Conservation (phyloP, 139 green algal species). For the Zygnema circumcarinatum region DNA sequence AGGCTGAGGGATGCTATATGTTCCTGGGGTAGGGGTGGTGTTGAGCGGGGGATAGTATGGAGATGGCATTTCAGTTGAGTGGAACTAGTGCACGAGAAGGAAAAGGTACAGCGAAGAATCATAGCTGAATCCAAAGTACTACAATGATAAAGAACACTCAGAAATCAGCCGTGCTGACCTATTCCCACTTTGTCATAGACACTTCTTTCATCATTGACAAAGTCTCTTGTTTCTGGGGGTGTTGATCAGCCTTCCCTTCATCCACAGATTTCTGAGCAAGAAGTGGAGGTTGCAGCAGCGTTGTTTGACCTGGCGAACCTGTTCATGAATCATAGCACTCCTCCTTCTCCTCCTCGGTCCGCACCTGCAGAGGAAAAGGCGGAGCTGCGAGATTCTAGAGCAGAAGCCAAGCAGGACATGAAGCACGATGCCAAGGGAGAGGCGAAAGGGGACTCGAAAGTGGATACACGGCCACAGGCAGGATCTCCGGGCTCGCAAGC, state of each 20-base stretch:
- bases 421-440: neutral
- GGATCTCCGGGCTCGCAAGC: neutral
- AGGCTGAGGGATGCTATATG: no score
- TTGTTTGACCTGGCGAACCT: neutral
- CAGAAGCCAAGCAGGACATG: neutral
- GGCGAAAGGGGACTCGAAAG: neutral
- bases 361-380: neutral
- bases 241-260: neutral
- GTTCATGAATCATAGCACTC: neutral
- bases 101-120: no score
- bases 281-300: neutral
- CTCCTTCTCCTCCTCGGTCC: neutral
- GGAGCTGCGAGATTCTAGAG: neutral
- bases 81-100: no score
- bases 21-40: no score
- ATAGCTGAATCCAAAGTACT: no score
- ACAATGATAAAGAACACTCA: no score
- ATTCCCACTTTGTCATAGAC: no score
- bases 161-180: no score
- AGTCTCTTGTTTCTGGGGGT: neutral
- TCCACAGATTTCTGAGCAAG: neutral
- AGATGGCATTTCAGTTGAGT: no score
- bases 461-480: neutral
- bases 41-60: no score
- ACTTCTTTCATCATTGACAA: neutral